Percentiles rank a stretch among this genome's conserved stretches.
phyloP scores from a whole-genome alignment of 2,329 filamentous ascomycete species.

The Emmonsia crescens region DNA sequence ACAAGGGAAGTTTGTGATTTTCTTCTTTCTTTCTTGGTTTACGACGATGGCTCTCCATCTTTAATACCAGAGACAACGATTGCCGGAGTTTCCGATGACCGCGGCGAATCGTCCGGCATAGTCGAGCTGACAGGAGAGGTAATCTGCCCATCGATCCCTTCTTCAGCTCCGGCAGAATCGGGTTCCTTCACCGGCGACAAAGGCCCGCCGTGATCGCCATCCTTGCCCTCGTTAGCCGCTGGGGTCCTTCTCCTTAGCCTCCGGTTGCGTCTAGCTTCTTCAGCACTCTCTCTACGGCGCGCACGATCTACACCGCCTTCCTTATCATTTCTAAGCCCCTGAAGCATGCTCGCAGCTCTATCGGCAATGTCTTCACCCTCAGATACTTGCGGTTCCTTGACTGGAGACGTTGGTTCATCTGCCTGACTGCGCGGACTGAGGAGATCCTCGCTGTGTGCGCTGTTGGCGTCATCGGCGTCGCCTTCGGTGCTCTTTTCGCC shows the following conservation, averaged over 20 bases:
- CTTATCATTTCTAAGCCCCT: constrained; percentile 61
- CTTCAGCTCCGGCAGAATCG: constrained; percentile 18
- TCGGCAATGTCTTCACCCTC: constrained; percentile 68
- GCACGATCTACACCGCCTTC: constrained; percentile 41
- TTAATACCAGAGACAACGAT: constrained; percentile 26
- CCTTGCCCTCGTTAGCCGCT: constrained; percentile 32
- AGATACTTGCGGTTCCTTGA: constrained; percentile 28
- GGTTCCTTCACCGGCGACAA: constrained; percentile 23
- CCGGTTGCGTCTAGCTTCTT: constrained; percentile 62
- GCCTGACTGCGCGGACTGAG: constrained; percentile 40
- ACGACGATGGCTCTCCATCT: constrained; percentile 15
- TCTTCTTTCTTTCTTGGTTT: not conserved
- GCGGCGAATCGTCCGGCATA: constrained; percentile 14
- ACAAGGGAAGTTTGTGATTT: not conserved
- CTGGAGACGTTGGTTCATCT: constrained; percentile 25
- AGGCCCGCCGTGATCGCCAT: constrained; percentile 25
- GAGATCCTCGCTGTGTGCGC: constrained; percentile 29
- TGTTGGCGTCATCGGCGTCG: constrained; percentile 26
- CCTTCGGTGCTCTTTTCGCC: constrained; percentile 41
- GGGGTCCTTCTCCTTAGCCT: constrained; percentile 54
- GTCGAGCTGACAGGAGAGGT: constrained; percentile 16
- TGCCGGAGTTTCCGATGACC: constrained; percentile 20
- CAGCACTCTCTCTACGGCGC: constrained; percentile 61
- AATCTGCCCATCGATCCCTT: constrained; percentile 13
- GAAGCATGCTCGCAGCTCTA: constrained; percentile 69